A percentile compares a stretch with the other conserved stretches of the same genome.
Conservation (phyloP, 169 alveolate species). For the Plasmodium blacklocki region DNA sequence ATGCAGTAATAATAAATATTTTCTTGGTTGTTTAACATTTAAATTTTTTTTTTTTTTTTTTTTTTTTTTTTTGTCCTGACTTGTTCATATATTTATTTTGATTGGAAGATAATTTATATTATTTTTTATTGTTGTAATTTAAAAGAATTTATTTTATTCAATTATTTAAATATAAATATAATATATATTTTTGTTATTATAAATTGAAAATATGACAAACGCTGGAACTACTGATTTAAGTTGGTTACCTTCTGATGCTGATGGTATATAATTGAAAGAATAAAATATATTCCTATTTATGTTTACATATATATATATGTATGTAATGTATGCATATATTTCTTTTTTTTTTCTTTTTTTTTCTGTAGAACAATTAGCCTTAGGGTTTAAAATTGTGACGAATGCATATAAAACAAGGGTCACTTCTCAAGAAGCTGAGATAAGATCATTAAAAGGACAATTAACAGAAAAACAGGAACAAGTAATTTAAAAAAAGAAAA, state of each 20-base stretch:
- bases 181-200: conserved; percentile 1
- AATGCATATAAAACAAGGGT: conserved; percentile 90
- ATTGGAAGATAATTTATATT: no score
- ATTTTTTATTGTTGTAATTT: no score
- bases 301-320: not conserved
- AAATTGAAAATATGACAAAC: conserved; percentile 52
- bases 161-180: no score
- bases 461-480: conserved; percentile 88
- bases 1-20: not conserved
- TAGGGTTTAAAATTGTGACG: conserved; percentile 88
- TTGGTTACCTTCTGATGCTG: conserved; percentile 88
- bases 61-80: not conserved
- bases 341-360: conserved; percentile 5
- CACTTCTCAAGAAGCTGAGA: conserved; percentile 86
- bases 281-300: not conserved
- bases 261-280: conserved; percentile 71
- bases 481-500: conserved; percentile 21
- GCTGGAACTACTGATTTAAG: conserved; percentile 80
- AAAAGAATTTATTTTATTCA: no score
- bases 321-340: not conserved
- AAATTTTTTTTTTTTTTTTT: conserved; percentile 7
- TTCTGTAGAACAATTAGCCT: conserved; percentile 87
- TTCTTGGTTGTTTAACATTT: not conserved
- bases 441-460: conserved; percentile 85
- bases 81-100: not conserved